phyloP scores from a whole-genome alignment of 1,284 basidiomycete species.

The Peniophora sp. region DNA sequence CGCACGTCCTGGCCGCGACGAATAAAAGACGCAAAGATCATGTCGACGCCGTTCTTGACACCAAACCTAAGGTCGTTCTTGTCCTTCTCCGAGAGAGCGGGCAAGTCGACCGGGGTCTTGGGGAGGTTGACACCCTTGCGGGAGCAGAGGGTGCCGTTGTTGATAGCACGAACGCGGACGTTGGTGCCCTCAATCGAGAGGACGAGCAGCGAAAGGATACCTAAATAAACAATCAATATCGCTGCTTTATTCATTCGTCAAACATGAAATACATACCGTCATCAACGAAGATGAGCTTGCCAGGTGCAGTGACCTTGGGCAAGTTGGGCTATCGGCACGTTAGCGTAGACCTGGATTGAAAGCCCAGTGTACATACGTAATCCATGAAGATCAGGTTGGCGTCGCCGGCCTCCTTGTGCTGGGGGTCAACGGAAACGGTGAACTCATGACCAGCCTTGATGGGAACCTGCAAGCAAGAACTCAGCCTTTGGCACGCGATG shows the following conservation, averaged over 20 bases:
- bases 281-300: constrained; percentile 96
- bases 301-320: constrained; percentile 90
- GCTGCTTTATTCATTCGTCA: neutral
- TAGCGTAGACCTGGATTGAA: neutral
- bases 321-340: constrained; percentile 47
- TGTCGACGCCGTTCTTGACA: constrained; percentile 97
- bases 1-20: constrained; percentile 87
- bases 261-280: constrained; percentile 55
- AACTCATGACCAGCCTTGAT: constrained; percentile 94
- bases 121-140: constrained; percentile 99
- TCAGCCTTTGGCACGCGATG: constrained; percentile 2
- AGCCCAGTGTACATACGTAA: constrained; percentile 53
- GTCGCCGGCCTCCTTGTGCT: constrained; percentile 75
- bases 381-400: constrained; percentile 86
- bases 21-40: constrained; percentile 98
- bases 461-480: constrained; percentile 45
- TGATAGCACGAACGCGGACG: constrained; percentile 84
- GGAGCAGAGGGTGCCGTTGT: constrained; percentile 90
- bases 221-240: constrained; percentile 24
- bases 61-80: constrained; percentile 93
- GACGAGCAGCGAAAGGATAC: constrained; percentile 92
- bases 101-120: constrained; percentile 96
- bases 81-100: constrained; percentile 97
- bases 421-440: constrained; percentile 80
- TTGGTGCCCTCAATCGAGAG: constrained; percentile 76